These are phyloP conservation scores for Apiospora sp. DNA, from an alignment of 2,329 filamentous ascomycete species.

Conservation along the genomic window DNA sequence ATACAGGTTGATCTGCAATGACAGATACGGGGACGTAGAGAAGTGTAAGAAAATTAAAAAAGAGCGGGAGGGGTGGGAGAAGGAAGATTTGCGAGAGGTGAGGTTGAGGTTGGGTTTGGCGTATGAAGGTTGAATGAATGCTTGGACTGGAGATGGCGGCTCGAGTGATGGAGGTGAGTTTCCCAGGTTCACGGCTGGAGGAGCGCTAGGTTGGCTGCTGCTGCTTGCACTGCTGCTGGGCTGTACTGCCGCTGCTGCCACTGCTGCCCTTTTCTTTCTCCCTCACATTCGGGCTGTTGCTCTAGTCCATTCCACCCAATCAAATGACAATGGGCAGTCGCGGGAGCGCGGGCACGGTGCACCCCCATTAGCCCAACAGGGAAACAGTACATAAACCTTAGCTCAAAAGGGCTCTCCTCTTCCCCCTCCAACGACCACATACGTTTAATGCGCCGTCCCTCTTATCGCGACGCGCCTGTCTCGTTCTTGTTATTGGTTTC, in stretches of 20 bases:
- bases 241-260: background rate
- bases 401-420: background rate
- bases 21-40: background rate
- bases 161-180: conserved; percentile 12
- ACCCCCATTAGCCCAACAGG: conserved; percentile 15
- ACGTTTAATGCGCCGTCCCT: background rate
- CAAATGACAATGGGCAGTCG: conserved; percentile 8
- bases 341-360: background rate
- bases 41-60: too few species aligned
- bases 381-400: conserved; percentile 6
- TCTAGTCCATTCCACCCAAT: conserved; percentile 13
- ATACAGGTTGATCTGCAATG: background rate
- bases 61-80: background rate
- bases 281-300: conserved; percentile 9
- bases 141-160: conserved; percentile 7
- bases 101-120: conserved; percentile 8
- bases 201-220: background rate
- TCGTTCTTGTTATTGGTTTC: conserved; percentile 20
- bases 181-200: background rate
- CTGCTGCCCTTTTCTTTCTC: background rate
- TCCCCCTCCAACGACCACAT: background rate
- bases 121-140: conserved; percentile 15
- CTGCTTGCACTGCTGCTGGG: background rate
- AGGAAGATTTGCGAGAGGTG: conserved; percentile 3
- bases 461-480: conserved; percentile 17